Conservation (phyloP, 2,329 filamentous ascomycete genomes). For the Tolypocladium cylindrosporum region DNA sequence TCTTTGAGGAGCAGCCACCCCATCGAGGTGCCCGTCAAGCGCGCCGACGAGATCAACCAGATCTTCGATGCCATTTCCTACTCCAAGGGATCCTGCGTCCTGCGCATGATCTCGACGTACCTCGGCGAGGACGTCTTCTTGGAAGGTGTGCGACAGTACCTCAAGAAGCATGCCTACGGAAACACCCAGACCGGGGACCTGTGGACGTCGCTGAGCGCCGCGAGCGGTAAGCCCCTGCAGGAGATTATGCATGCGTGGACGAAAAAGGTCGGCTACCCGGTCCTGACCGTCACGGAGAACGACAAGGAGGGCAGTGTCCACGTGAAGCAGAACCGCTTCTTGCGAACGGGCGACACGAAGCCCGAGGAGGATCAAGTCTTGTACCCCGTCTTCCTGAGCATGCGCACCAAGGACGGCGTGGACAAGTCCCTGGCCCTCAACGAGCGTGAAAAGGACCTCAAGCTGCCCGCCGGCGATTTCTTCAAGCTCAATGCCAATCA, state of each 20-base stretch:
- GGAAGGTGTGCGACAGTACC: constrained; percentile 79
- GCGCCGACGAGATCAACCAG: constrained; percentile 92
- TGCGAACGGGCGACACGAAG: constrained; percentile 85
- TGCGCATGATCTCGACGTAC: constrained; percentile 96
- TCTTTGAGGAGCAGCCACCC: constrained; percentile 91
- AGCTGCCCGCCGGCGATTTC: constrained; percentile 72
- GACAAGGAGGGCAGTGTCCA: constrained; percentile 62
- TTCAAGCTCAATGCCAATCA: constrained; percentile 97
- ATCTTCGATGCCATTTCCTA: constrained; percentile 98
- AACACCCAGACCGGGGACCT: constrained; percentile 89
- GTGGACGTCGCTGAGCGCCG: constrained; percentile 78
- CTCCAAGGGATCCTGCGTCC: constrained; percentile 89
- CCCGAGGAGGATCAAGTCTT: constrained; percentile 83
- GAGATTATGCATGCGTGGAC: constrained; percentile 95
- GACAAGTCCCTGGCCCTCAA: constrained; percentile 42
- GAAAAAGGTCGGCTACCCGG: constrained; percentile 89
- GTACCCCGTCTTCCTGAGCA: constrained; percentile 80
- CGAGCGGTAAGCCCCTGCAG: constrained; percentile 83
- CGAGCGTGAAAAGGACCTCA: constrained; percentile 63
- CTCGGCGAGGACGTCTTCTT: constrained; percentile 88
- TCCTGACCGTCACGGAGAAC: constrained; percentile 66
- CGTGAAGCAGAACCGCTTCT: constrained; percentile 90
- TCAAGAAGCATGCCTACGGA: constrained; percentile 93
- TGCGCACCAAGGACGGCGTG: constrained; percentile 75
- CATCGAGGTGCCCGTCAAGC: constrained; percentile 92